These are phyloP conservation scores for Prunus mongolica DNA, from an alignment of 306 rosid genomes.

Conservation along the genomic window DNA sequence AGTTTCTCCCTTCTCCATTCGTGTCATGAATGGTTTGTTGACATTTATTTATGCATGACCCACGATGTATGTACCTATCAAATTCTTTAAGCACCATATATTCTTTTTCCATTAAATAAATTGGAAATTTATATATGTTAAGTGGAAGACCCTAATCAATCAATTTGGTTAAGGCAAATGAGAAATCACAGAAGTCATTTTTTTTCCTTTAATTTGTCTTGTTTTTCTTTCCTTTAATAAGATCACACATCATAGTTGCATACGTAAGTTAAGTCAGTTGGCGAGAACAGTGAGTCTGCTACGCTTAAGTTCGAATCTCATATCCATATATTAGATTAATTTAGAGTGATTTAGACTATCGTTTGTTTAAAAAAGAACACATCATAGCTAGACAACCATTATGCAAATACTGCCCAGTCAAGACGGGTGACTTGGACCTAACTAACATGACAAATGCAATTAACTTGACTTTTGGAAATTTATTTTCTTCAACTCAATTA, in stretches of 20 bases:
- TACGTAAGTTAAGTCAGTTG: no score
- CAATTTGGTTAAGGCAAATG: background rate
- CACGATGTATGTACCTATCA: background rate
- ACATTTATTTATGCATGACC: background rate
- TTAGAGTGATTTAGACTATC: no score
- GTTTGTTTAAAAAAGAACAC: no score
- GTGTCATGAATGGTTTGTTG: background rate
- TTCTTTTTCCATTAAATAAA: background rate
- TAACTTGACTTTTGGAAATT: background rate
- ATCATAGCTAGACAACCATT: background rate
- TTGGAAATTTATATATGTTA: background rate
- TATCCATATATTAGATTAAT: rapidly evolving
- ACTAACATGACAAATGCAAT: background rate
- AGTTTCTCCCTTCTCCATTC: background rate
- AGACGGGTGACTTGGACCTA: background rate
- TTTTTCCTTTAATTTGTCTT: background rate
- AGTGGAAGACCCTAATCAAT: background rate
- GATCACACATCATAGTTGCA: no score
- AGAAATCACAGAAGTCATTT: background rate
- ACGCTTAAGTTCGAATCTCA: no score
- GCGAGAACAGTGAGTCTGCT: rapidly evolving
- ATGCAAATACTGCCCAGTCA: background rate
- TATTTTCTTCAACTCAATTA: background rate
- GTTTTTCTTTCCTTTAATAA: background rate
- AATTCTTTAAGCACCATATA: no score